These are phyloP conservation scores for Apiotrichum veenhuisii DNA, from an alignment of 1,284 basidiomycete species.

Conservation along the genomic window DNA sequence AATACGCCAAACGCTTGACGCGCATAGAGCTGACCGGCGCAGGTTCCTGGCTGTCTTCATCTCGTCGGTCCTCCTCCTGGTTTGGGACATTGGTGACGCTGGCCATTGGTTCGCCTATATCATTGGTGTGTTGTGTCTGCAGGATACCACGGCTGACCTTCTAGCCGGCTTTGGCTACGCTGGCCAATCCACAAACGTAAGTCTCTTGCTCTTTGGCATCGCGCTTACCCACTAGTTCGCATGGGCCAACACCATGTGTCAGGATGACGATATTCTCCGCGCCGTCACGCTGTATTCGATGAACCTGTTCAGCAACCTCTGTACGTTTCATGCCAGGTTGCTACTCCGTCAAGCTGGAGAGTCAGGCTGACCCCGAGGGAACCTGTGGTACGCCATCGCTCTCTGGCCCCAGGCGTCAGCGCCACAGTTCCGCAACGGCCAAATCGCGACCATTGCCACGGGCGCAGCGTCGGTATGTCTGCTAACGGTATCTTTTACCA, in stretches of 20 bases:
- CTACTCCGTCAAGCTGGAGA: too few relatives aligned
- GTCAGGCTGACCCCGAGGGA: neutral
- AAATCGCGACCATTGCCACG: slow-evolving; percentile 34
- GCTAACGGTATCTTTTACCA: neutral
- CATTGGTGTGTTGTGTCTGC: slow-evolving; percentile 8
- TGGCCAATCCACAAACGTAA: slow-evolving; percentile 27
- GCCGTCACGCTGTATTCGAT: slow-evolving; percentile 18
- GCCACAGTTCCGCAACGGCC: slow-evolving; percentile 32
- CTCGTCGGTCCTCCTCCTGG: slow-evolving; percentile 29
- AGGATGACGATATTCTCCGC: slow-evolving; percentile 14
- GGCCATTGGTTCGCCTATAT: slow-evolving; percentile 39
- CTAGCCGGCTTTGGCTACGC: slow-evolving; percentile 33
- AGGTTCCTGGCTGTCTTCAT: slow-evolving; percentile 26
- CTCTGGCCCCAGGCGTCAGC: slow-evolving; percentile 31
- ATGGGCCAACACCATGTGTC: slow-evolving; percentile 14
- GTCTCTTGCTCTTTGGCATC: neutral
- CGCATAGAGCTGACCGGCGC: too few relatives aligned
- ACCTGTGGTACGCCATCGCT: slow-evolving; percentile 35
- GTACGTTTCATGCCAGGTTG: too few relatives aligned
- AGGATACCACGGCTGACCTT: neutral
- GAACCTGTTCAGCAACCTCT: slow-evolving; percentile 16
- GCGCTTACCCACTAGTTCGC: slow-evolving; percentile 3
- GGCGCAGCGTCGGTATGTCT: slow-evolving; percentile 16
- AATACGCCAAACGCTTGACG: too few relatives aligned
- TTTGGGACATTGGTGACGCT: slow-evolving; percentile 26